These are phyloP conservation scores for Agrocybe praecox DNA, from an alignment of 768 basidiomycete genomes.

Conservation along the genomic window DNA sequence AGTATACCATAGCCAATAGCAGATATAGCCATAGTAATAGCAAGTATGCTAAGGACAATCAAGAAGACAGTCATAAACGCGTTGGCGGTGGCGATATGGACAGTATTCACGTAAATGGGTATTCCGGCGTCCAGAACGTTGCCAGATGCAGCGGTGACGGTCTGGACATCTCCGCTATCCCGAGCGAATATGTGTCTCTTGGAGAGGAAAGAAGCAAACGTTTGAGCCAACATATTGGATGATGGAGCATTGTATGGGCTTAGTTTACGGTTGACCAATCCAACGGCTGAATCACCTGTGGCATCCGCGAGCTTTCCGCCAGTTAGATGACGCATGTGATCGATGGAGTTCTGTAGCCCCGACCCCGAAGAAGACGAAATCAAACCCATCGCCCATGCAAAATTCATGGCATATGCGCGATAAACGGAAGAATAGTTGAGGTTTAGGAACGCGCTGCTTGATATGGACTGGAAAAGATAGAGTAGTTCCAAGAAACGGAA, in stretches of 20 bases:
- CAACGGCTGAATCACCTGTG: slow-evolving; percentile 60
- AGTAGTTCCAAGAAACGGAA: slow-evolving; percentile 82
- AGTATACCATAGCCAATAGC: slow-evolving; percentile 52
- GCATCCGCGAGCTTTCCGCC: slow-evolving; percentile 74
- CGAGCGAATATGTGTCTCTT: slow-evolving; percentile 1
- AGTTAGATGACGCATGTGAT: slow-evolving; percentile 79
- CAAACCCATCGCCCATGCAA: slow-evolving; percentile 86
- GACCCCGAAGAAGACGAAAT: slow-evolving; percentile 55
- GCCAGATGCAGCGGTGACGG: slow-evolving; percentile 61
- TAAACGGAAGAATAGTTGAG: slow-evolving; percentile 90
- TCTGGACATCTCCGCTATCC: slow-evolving; percentile 52
- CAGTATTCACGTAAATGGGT: slow-evolving; percentile 77
- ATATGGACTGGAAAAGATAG: slow-evolving; percentile 84
- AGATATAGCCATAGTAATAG: slow-evolving; percentile 55
- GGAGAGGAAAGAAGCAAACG: background rate
- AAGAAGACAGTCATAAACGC: slow-evolving; percentile 92
- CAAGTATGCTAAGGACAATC: slow-evolving; percentile 65
- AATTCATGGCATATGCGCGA: slow-evolving; percentile 81
- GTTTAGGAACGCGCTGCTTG: slow-evolving; percentile 74
- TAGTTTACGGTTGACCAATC: slow-evolving; percentile 77
- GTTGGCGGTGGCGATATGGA: slow-evolving; percentile 83
- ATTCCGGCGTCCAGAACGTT: slow-evolving; percentile 80
- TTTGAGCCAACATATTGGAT: slow-evolving; percentile 1
- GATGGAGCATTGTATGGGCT: slow-evolving; percentile 70
- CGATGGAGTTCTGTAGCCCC: slow-evolving; percentile 75